Conservation (phyloP, 2,329 filamentous ascomycete species). For the Teratosphaeria epicoccoides region DNA sequence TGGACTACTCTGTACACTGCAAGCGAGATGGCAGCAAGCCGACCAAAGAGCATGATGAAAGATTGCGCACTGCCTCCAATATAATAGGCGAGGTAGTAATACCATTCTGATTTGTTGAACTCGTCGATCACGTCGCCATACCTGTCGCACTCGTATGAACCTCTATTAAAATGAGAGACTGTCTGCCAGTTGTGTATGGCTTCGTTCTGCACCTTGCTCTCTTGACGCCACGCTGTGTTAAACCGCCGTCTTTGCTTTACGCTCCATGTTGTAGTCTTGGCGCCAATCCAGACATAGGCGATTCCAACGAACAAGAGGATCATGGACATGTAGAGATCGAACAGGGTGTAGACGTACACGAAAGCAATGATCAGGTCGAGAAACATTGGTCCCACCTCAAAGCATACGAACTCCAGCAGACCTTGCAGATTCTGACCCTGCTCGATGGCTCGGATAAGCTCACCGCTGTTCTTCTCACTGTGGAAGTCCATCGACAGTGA, state of each 20-base stretch:
- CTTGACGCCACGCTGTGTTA: slow-evolving; percentile 31
- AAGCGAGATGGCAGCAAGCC: slow-evolving; percentile 41
- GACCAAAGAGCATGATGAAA: slow-evolving; percentile 38
- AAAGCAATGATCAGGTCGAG: slow-evolving; percentile 53
- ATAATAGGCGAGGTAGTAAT: slow-evolving; percentile 21
- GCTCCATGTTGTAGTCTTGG: slow-evolving; percentile 34
- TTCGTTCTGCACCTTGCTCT: slow-evolving; percentile 47
- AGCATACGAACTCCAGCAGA: slow-evolving; percentile 49
- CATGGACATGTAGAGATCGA: slow-evolving; percentile 51
- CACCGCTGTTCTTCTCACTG: slow-evolving; percentile 52
- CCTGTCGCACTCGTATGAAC: slow-evolving; percentile 42
- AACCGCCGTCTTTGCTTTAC: slow-evolving; percentile 19
- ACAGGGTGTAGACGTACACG: slow-evolving; percentile 49
- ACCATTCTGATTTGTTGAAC: slow-evolving; percentile 24
- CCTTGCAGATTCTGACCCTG: slow-evolving; percentile 51
- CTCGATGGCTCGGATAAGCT: slow-evolving; percentile 54
- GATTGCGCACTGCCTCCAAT: slow-evolving; percentile 34
- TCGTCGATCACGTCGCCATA: slow-evolving; percentile 34
- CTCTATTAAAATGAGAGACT: slow-evolving; percentile 49
- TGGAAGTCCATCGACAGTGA: slow-evolving; percentile 62
- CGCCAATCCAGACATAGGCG: slow-evolving; percentile 43
- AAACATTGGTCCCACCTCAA: slow-evolving; percentile 51
- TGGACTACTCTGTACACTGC: slow-evolving; percentile 44
- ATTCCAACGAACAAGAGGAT: slow-evolving; percentile 37
- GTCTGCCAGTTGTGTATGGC: slow-evolving; percentile 51